These are phyloP conservation scores for Corchorus olitorius DNA, from an alignment of 345 rosid species.

Conservation along the genomic window DNA sequence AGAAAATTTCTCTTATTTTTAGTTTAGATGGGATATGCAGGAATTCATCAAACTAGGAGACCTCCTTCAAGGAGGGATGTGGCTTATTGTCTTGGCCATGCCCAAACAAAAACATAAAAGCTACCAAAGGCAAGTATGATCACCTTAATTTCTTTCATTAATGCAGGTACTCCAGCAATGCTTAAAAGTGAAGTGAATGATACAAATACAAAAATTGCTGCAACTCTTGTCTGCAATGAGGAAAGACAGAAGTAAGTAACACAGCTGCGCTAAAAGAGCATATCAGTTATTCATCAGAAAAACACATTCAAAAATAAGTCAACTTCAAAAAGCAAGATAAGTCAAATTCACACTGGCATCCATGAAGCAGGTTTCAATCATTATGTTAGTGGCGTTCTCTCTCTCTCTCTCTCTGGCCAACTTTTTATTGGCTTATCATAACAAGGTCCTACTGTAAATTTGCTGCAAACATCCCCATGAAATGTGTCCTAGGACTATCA, in stretches of 20 bases:
- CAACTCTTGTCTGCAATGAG: conserved; percentile 77
- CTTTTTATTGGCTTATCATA: conserved; percentile 4
- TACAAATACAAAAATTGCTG: conserved; percentile 78
- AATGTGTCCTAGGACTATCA: neutral
- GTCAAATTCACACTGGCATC: neutral
- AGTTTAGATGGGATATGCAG: neutral
- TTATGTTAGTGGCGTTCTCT: no score
- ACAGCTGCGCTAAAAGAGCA: neutral
- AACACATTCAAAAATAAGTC: neutral
- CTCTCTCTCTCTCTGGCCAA: no score
- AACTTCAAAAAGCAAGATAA: conserved; percentile 1
- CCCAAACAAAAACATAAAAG: neutral
- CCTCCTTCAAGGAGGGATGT: no score
- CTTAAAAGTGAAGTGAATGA: conserved; percentile 91
- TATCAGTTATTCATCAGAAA: neutral
- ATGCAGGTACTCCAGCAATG: conserved; percentile 79
- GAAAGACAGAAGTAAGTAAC: conserved; percentile 23
- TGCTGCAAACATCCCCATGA: neutral
- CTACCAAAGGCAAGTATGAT: conserved; percentile 5
- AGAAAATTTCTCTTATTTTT: neutral
- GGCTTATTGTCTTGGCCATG: neutral
- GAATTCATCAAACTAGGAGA: neutral
- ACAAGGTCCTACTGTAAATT: neutral
- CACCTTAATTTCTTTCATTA: conserved; percentile 85
- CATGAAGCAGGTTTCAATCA: neutral